phyloP scores from a whole-genome alignment of 768 basidiomycete genomes.

The Calocybe cyanea region DNA sequence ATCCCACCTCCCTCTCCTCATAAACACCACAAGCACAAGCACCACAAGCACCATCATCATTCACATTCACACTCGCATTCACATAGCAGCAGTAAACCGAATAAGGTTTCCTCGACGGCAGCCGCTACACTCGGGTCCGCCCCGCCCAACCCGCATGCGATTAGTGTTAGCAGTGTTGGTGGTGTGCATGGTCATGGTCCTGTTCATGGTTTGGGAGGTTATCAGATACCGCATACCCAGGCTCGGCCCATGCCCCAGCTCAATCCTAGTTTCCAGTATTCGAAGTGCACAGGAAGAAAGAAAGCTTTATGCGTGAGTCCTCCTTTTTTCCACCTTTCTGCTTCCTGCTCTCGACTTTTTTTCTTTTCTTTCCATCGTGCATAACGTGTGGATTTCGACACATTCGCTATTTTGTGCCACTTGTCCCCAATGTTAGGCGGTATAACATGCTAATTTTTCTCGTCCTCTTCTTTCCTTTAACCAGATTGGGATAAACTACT shows the following conservation, averaged over 20 bases:
- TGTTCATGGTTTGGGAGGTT: not conserved
- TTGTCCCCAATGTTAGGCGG: too few species aligned
- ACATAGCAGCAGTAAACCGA: not conserved
- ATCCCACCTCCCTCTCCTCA: too few species aligned
- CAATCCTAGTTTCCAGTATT: slow-evolving; percentile 55
- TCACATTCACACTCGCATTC: slow-evolving; percentile 11
- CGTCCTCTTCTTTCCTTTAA: too few species aligned
- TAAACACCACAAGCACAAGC: too few species aligned
- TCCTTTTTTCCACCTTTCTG: slow-evolving; percentile 10
- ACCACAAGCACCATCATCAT: slow-evolving; percentile 1
- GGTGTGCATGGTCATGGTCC: too few species aligned
- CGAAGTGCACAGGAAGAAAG: slow-evolving; percentile 71
- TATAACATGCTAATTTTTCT: too few species aligned
- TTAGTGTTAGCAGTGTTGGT: too few species aligned
- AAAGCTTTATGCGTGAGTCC: slow-evolving; percentile 77
- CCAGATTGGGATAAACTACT: slow-evolving; percentile 85
- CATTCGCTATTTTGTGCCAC: too few species aligned
- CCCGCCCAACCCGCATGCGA: too few species aligned
- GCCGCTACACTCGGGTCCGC: not conserved
- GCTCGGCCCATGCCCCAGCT: slow-evolving; percentile 2
- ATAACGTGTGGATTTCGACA: slow-evolving; percentile 4
- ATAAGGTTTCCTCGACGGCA: not conserved
- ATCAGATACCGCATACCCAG: slow-evolving; percentile 8
- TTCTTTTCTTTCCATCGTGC: slow-evolving; percentile 2
- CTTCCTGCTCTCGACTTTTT: too few species aligned